These are phyloP conservation scores for Diaporthe ilicicola DNA, from an alignment of 2,329 filamentous ascomycete genomes.

Conservation along the genomic window DNA sequence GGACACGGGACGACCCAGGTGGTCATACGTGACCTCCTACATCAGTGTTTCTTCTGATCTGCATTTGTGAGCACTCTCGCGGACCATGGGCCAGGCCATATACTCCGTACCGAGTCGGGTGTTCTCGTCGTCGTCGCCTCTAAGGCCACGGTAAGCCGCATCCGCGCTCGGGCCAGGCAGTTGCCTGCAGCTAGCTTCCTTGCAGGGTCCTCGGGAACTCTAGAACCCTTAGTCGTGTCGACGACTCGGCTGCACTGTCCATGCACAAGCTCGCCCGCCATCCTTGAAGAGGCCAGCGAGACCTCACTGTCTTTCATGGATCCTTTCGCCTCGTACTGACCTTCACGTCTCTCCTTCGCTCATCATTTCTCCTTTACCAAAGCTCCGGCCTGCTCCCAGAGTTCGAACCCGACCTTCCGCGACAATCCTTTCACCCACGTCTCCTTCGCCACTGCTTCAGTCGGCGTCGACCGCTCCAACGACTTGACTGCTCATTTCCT, in stretches of 20 bases:
- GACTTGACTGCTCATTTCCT: conserved; percentile 1
- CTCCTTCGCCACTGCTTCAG: conserved; percentile 2
- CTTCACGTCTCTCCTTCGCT: background rate
- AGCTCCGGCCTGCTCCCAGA: background rate
- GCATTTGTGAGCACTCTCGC: background rate
- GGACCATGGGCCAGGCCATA: background rate
- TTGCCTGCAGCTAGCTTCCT: background rate
- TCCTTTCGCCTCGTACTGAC: background rate
- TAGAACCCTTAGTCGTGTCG: background rate
- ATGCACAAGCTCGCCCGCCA: conserved; percentile 10
- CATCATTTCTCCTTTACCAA: background rate
- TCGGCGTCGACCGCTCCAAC: conserved; percentile 30
- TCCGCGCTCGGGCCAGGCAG: conserved; percentile 28
- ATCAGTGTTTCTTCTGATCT: background rate
- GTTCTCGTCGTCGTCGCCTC: conserved; percentile 15
- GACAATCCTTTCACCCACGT: background rate
- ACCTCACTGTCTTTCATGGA: conserved; percentile 15
- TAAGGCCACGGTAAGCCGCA: conserved; percentile 34
- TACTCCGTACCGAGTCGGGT: background rate
- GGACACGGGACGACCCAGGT: background rate
- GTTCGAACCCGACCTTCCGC: background rate
- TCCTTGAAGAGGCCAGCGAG: conserved; percentile 27
- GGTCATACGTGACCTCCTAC: background rate
- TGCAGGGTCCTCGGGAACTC: conserved; percentile 7
- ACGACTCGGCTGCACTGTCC: conserved; percentile 17